These are phyloP conservation scores for Oenanthe sinensis DNA, from an alignment of 129 eudicot genomes.

Conservation along the genomic window DNA sequence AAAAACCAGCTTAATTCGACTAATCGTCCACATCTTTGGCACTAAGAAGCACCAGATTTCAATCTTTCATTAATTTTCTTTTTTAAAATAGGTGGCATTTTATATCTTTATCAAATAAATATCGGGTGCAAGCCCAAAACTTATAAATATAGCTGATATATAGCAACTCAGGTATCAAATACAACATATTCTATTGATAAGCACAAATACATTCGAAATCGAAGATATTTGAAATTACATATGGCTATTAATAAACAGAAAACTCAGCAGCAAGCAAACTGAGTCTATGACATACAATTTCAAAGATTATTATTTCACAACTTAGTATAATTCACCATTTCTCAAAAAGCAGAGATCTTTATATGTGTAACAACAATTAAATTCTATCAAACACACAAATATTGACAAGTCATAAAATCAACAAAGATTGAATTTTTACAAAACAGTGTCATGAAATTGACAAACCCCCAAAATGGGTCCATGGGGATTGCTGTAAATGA, in stretches of 20 bases:
- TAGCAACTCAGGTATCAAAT: background rate
- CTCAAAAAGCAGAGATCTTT: background rate
- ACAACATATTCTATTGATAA: background rate
- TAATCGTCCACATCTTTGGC: background rate
- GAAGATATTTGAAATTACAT: background rate
- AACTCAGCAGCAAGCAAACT: too few species aligned
- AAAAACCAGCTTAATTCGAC: background rate
- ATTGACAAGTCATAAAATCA: background rate
- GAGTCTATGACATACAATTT: background rate
- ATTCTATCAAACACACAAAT: background rate
- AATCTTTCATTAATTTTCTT: too few species aligned
- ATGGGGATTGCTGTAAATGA: conserved; percentile 3
- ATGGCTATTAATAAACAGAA: background rate
- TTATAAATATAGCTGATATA: background rate
- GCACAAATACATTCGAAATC: background rate
- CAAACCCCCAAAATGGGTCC: conserved; percentile 2
- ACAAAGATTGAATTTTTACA: background rate
- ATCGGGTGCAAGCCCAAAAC: background rate
- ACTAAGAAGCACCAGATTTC: background rate
- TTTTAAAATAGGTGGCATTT: background rate
- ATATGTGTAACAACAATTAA: too few species aligned
- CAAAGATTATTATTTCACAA: background rate
- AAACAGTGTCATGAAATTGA: background rate
- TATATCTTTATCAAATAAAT: background rate
- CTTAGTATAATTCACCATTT: background rate